A percentile compares a stretch with the other conserved stretches of the same genome.
Conservation (phyloP, 1,284 basidiomycete genomes). For the Ceratobasidium papillatum region DNA sequence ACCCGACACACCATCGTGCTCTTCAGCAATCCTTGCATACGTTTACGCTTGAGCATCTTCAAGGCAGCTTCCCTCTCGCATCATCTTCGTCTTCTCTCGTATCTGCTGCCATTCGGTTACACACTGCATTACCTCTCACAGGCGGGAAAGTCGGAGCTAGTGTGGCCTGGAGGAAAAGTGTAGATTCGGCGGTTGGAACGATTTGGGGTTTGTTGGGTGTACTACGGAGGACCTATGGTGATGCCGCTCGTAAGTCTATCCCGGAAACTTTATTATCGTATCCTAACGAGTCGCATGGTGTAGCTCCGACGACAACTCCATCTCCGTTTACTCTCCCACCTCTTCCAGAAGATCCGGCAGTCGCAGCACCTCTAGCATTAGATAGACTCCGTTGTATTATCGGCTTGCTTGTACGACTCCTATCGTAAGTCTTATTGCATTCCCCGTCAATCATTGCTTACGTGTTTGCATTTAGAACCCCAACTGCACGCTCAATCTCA, state of each 20-base stretch:
- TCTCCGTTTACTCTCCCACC: conserved; percentile 30
- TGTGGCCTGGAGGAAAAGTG: conserved; percentile 72
- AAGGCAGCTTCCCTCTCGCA: conserved; percentile 60
- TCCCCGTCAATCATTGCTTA: neutral
- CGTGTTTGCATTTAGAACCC: conserved; percentile 56
- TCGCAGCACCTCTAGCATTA: conserved; percentile 62
- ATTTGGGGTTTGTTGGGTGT: conserved; percentile 67
- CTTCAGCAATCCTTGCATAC: conserved; percentile 61
- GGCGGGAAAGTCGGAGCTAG: conserved; percentile 80
- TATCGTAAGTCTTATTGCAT: conserved; percentile 55
- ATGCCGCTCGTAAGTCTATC: conserved; percentile 52
- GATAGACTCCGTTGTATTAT: conserved; percentile 67
- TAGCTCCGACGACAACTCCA: conserved; percentile 2
- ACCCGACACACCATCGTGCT: conserved; percentile 70
- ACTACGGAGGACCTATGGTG: conserved; percentile 66
- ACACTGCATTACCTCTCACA: conserved; percentile 67
- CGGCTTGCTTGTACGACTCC: conserved; percentile 62
- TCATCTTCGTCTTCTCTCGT: conserved; percentile 48
- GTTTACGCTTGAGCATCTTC: conserved; percentile 63
- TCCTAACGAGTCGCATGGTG: neutral
- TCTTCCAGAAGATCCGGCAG: conserved; percentile 53
- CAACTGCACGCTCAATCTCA: conserved; percentile 71
- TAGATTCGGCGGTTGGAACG: conserved; percentile 71
- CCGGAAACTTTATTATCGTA: neutral
- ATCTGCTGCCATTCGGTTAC: conserved; percentile 63